Evolutionary conservation across 2,329 filamentous ascomycete species (phyloP).

Genomic region (Celoporthe dispersa): DNA sequence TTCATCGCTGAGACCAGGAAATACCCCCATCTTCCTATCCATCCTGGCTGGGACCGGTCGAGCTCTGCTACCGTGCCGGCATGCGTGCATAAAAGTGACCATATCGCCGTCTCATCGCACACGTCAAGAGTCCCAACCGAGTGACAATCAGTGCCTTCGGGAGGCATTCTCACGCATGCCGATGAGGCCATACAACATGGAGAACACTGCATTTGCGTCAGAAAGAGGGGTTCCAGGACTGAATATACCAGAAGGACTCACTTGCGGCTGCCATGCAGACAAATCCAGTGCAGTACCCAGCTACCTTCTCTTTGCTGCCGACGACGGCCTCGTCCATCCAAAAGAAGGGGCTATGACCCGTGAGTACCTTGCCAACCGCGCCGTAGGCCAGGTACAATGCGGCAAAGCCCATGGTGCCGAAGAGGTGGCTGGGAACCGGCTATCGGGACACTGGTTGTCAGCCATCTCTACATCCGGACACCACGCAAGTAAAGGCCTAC

Average conservation of each 20-base stretch:
- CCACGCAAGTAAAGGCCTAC: conserved; percentile 39
- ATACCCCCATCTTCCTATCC: background rate
- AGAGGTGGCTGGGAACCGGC: conserved; percentile 50
- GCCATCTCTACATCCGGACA: background rate
- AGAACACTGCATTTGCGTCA: conserved; percentile 45
- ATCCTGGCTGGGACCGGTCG: background rate
- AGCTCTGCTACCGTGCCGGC: background rate
- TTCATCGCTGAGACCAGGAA: background rate
- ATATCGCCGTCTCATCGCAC: background rate
- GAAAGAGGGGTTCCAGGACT: background rate
- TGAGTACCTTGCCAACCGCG: conserved; percentile 50
- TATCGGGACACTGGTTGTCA: conserved; percentile 32
- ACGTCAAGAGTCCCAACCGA: background rate
- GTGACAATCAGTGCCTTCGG: conserved; percentile 10
- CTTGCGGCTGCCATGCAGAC: conserved; percentile 48
- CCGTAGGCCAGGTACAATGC: conserved; percentile 56
- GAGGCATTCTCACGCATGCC: conserved; percentile 50
- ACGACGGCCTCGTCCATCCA: conserved; percentile 54
- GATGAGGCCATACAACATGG: conserved; percentile 54
- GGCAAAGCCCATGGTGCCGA: conserved; percentile 46
- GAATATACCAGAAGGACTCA: conserved; percentile 40
- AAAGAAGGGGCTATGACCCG: conserved; percentile 53
- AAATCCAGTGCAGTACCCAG: conserved; percentile 50
- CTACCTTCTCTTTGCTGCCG: conserved; percentile 49
- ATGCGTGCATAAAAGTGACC: background rate